Evolutionary conservation across 352 stramenopile genomes (phyloP), one percentile per base, ranked within the genome.

Genomic region (Achlya hypogyna): DNA sequence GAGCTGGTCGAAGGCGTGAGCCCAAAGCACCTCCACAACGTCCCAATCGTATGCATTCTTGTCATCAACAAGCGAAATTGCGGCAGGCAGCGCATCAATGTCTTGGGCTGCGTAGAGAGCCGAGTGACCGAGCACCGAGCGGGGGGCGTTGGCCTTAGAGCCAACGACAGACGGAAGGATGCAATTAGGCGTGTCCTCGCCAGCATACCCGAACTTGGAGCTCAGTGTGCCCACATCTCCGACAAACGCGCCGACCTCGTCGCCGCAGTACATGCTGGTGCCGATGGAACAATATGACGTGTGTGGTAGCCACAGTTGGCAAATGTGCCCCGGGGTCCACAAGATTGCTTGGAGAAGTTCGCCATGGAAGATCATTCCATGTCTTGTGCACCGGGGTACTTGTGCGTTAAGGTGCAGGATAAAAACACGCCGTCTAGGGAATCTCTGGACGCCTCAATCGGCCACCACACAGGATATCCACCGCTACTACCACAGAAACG

Each of bases 211-310:
- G 75, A 98, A 98, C 66, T 97, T 97, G 74, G 87, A 91, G 42
- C 82, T 80, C 58, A 87, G 81, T 51, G 86, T 90, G 65, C 92
- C 93, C 18, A 98, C 85, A 63, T 98, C 93, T 51, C 95, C 95
- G 65, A 98, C 92, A 63, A 98, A 91, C 2, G 95, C 94, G 67
- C 97, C 93, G 52, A 97, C 96, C 81, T 98, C 95, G 70, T 98
- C 95, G 49, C 93, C 95, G 74, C 93, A 98, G 77, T 98, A 98
- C 93, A 98, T 98, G 68, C 51, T 56, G 25, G 12, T 10, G 12
- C 38, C 38, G 38, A 45, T 10, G 38, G n/a, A 45, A 42, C 14
- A 45, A 56, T 38, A 56, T 56, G 10, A n/a, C 49, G 25, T 56
- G 49, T 56, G 49, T 56, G 49, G 49, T 56, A 56, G 49, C 31